Evolutionary conservation across 2,329 filamentous ascomycete genomes (phyloP), one percentile per base, ranked within the genome.

Genomic region (Phoma sp.): DNA sequence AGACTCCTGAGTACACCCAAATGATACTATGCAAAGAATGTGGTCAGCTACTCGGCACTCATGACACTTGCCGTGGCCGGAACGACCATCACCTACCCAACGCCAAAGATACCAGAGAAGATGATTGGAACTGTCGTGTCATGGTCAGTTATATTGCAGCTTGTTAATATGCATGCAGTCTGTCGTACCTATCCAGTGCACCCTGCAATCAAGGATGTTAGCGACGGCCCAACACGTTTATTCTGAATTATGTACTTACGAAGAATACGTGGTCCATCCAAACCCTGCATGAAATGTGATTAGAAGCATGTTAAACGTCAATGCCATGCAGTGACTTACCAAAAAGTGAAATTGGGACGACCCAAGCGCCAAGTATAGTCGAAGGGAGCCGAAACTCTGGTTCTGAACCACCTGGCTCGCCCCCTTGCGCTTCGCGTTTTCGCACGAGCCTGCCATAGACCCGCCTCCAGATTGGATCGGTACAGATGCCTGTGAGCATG

Each of bases 311-410:
- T 60, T 57, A 64, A 51, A 61, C 54, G 53, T 59, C 65, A 64
- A 58, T 33, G 45, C 17, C 51, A 52, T 61, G 64, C 64, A 62
- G 53, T n/a, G 54, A 54, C 77, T 73, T 70, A 81, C 91, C 89
- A 74, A 97, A 96, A 14, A 98, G 77, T 6, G 91, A 91, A 50
- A 90, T 79, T 5, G 92, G 91, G 26, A 95, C 91, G 9, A 96
- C 76, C 37, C 92, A 75, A 0, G 87, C 87, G n/a, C 93, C 93
- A 62, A 75, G 56, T 47, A 80, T 78, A 14, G 79, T 83, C 47
- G 91, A 86, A 6, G 91, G 90, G 28, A 97, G 83, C 56, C 92
- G 86, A 77, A 89, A 96, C 77, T 97, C 93, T 7, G 93, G 93
- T 79, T 96, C 91, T 54, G 86, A 88, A 42, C 83, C 79, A 5